phyloP scores from a whole-genome alignment of 106 monocot species.

The Xerophyta viscosa region DNA sequence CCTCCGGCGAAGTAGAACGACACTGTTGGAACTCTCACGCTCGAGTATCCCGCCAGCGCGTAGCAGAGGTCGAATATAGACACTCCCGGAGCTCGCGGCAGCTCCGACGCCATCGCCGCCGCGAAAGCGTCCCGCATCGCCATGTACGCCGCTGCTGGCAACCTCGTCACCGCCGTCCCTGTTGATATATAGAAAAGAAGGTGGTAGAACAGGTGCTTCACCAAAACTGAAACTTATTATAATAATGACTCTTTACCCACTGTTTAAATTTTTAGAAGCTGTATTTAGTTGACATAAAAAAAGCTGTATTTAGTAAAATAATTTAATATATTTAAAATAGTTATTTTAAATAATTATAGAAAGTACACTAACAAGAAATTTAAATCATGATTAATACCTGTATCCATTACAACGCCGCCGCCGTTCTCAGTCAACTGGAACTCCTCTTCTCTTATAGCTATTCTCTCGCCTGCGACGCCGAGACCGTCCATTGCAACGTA shows the following conservation, averaged over 20 bases:
- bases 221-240: too few species aligned
- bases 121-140: conserved; percentile 39
- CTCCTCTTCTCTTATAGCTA: conserved; percentile 28
- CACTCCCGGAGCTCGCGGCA: conserved; percentile 45
- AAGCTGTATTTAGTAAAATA: too few species aligned
- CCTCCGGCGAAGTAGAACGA: conserved; percentile 56
- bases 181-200: too few species aligned
- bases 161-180: conserved; percentile 64
- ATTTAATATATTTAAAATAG: too few species aligned
- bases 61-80: conserved; percentile 82
- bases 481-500: conserved; percentile 63
- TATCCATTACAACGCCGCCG: conserved; percentile 60
- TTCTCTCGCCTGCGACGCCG: conserved; percentile 35
- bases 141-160: conserved; percentile 44
- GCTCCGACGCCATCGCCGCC: conserved; percentile 14
- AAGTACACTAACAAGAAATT: too few species aligned
- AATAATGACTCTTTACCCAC: too few species aligned
- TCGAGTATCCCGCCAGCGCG: conserved; percentile 41
- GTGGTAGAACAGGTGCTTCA: too few species aligned
- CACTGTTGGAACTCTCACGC: conserved; percentile 73
- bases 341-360: too few species aligned
- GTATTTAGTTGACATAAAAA: too few species aligned
- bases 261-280: too few species aligned
- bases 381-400: too few species aligned
- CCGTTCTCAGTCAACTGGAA: conserved; percentile 40